phyloP scores from a whole-genome alignment of 495 filamentous ascomycete genomes.

The Ascodesmis nigricans region DNA sequence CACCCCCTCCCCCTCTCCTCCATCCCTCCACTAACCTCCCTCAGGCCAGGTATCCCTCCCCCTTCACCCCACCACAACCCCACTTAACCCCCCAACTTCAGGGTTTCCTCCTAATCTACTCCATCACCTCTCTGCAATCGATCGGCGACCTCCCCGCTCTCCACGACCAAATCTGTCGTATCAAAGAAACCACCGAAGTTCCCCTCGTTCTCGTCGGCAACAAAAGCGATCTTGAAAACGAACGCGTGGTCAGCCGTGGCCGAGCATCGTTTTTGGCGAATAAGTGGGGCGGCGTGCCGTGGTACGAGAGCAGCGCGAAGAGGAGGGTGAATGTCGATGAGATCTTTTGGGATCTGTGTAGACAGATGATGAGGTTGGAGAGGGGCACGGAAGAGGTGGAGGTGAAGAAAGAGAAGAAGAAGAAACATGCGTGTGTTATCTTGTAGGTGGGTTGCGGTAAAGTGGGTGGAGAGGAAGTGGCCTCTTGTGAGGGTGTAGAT shows the following conservation, averaged over 20 bases:
- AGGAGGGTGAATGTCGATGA: slow-evolving; percentile 75
- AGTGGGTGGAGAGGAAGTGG: no score
- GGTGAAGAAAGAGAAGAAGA: no score
- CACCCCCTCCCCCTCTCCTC: slow-evolving; percentile 3
- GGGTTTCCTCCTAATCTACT: slow-evolving; percentile 93
- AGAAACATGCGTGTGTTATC: no score
- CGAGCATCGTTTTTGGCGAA: slow-evolving; percentile 73
- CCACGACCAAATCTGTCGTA: slow-evolving; percentile 86
- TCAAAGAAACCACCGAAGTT: slow-evolving; percentile 81
- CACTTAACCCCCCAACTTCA: slow-evolving; percentile 38
- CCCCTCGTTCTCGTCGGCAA: slow-evolving; percentile 95
- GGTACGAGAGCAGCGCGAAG: slow-evolving; percentile 83
- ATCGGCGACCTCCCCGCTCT: slow-evolving; percentile 70
- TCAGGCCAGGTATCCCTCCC: slow-evolving; percentile 1
- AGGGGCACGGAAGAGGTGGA: no score
- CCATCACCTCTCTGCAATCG: slow-evolving; percentile 72
- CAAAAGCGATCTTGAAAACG: slow-evolving; percentile 87
- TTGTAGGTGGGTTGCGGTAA: no score
- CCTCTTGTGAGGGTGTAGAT: no score
- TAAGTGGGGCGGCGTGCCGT: slow-evolving; percentile 73
- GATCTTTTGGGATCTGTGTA: slow-evolving; percentile 78
- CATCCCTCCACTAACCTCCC: slow-evolving; percentile 7
- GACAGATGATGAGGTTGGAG: slow-evolving; percentile 57
- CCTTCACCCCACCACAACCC: background rate
- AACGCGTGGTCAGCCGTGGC: slow-evolving; percentile 59